phyloP scores from a whole-genome alignment of 768 basidiomycete species.

The Auricularia cornea region DNA sequence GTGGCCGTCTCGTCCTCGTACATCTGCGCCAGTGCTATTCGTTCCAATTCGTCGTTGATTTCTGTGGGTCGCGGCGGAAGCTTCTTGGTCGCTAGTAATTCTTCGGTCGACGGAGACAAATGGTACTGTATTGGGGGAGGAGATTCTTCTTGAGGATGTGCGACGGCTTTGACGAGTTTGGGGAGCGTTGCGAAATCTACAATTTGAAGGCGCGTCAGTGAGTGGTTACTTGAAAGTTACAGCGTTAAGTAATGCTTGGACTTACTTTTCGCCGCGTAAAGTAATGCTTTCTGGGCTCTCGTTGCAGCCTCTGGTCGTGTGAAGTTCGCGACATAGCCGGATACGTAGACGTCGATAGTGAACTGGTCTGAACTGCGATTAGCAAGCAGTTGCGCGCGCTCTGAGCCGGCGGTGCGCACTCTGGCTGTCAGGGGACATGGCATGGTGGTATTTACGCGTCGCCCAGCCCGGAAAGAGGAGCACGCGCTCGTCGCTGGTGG shows the following conservation, averaged over 20 bases:
- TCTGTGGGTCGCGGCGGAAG: constrained; percentile 54
- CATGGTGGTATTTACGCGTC: constrained; percentile 36
- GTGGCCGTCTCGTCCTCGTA: neutral
- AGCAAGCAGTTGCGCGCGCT: neutral
- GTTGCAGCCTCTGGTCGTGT: constrained; percentile 52
- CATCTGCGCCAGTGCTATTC: constrained; percentile 25
- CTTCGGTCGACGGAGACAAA: constrained; percentile 24
- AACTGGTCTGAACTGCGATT: constrained; percentile 27
- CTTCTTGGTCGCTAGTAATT: constrained; percentile 36
- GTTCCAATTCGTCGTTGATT: constrained; percentile 50
- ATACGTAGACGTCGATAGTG: constrained; percentile 63
- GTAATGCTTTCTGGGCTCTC: constrained; percentile 68
- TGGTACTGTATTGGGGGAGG: constrained; percentile 20
- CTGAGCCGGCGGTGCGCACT: neutral
- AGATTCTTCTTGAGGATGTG: constrained; percentile 12
- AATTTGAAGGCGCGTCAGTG: neutral
- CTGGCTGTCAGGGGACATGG: neutral
- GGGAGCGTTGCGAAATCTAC: constrained; percentile 69
- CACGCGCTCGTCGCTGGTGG: constrained; percentile 15
- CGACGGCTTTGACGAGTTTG: constrained; percentile 32
- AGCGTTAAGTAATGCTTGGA: neutral
- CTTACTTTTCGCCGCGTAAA: constrained; percentile 68
- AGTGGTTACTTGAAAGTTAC: constrained; percentile 6
- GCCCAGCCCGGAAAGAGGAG: constrained; percentile 84
- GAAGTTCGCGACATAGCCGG: constrained; percentile 64